Evolutionary conservation across 768 basidiomycete species (phyloP).

Genomic region (Lentinula sp.): DNA sequence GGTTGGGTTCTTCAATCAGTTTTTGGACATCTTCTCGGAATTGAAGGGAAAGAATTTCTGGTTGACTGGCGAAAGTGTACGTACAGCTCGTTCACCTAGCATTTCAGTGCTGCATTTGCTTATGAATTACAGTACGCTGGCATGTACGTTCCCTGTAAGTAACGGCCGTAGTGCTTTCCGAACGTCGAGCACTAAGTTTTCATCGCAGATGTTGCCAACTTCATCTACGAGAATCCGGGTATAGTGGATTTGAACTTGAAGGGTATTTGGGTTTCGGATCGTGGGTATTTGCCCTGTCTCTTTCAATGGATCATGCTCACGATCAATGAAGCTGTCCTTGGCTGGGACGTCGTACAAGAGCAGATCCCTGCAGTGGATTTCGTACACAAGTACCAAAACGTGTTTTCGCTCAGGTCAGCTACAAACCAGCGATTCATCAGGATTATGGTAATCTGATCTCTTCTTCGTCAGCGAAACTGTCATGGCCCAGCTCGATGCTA

Average conservation of each 20-base stretch:
- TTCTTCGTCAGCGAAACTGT: constrained; percentile 44
- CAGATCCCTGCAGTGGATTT: constrained; percentile 71
- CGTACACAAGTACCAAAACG: constrained; percentile 63
- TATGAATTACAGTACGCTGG: constrained; percentile 38
- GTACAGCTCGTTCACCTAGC: constrained; percentile 17
- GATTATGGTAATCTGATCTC: background rate
- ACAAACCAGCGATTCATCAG: background rate
- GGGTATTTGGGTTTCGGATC: constrained; percentile 70
- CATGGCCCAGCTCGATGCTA: constrained; percentile 49
- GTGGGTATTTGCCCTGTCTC: constrained; percentile 29
- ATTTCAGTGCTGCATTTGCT: background rate
- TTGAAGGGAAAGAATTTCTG: constrained; percentile 69
- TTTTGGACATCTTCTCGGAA: constrained; percentile 68
- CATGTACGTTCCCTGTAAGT: constrained; percentile 47
- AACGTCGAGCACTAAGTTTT: background rate
- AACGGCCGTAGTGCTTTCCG: background rate
- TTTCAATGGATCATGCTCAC: background rate
- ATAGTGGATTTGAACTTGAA: constrained; percentile 51
- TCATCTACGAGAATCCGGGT: constrained; percentile 54
- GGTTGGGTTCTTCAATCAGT: constrained; percentile 67
- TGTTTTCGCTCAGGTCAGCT: constrained; percentile 68
- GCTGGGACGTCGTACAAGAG: constrained; percentile 58
- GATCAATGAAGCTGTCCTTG: constrained; percentile 39
- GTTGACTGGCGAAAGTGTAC: constrained; percentile 68
- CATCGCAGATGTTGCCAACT: constrained; percentile 63